Percentiles rank a stretch among this genome's conserved stretches.
phyloP scores from a whole-genome alignment of 257 asterid species.

The Paulownia fortunei region DNA sequence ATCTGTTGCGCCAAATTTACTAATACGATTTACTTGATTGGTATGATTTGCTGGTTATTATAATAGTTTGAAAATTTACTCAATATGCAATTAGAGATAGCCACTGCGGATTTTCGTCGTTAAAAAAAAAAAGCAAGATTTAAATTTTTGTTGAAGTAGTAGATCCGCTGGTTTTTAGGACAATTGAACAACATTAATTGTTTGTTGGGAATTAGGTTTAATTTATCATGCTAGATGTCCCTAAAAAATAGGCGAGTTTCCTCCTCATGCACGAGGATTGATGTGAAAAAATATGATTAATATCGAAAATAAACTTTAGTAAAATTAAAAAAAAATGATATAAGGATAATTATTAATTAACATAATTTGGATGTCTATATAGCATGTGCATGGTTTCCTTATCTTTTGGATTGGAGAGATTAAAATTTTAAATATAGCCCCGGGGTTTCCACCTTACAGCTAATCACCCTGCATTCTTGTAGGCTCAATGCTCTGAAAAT shows the following conservation, averaged over 20 bases:
- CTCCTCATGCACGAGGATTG: neutral
- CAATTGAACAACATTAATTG: neutral
- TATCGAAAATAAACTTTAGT: neutral
- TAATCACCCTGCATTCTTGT: neutral
- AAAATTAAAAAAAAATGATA: neutral
- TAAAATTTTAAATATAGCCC: neutral
- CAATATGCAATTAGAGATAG: no score
- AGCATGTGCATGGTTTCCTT: neutral
- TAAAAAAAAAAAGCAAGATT: no score
- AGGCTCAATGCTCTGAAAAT: conserved; percentile 10
- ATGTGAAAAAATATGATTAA: neutral
- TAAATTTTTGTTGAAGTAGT: neutral
- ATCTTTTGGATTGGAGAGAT: neutral
- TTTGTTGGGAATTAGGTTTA: conserved; percentile 1
- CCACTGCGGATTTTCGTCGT: no score
- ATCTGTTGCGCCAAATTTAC: no score
- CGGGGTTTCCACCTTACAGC: neutral
- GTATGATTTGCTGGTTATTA: no score
- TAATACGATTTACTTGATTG: no score
- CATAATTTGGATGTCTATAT: neutral
- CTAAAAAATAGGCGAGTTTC: conserved; percentile 12
- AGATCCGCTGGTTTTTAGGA: neutral
- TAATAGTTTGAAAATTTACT: no score
- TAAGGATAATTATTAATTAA: neutral
- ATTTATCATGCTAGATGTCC: neutral